These are phyloP conservation scores for Raphanus raphanistrum DNA, from an alignment of 345 rosid genomes.

Conservation along the genomic window DNA sequence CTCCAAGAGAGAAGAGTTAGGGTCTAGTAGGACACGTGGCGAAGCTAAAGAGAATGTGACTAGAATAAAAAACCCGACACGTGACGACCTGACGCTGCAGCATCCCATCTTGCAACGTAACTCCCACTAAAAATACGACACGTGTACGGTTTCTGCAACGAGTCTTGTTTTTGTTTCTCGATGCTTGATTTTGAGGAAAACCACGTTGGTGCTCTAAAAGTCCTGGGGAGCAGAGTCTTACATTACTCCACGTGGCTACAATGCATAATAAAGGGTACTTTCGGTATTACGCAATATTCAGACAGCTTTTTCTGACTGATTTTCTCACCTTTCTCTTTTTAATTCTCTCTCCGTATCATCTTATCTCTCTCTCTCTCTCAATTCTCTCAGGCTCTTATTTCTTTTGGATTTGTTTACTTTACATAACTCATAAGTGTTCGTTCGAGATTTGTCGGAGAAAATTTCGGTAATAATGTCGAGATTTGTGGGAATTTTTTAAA, in stretches of 20 bases:
- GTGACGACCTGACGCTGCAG: slow-evolving; percentile 29
- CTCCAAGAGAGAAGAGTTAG: background rate
- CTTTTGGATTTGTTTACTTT: background rate
- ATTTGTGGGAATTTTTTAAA: background rate
- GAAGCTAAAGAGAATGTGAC: background rate
- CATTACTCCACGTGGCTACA: slow-evolving; percentile 26
- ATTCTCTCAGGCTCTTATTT: background rate
- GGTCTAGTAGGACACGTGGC: slow-evolving; percentile 21
- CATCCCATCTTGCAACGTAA: background rate
- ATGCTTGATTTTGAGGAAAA: slow-evolving; percentile 11
- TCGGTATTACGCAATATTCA: slow-evolving; percentile 7
- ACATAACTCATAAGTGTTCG: background rate
- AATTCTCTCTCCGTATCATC: background rate
- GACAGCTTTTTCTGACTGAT: slow-evolving; percentile 14
- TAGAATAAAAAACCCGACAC: slow-evolving; percentile 9
- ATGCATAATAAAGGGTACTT: slow-evolving; percentile 21
- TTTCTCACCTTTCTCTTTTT: background rate
- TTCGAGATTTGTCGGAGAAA: slow-evolving; percentile 20
- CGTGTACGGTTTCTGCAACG: slow-evolving; percentile 18
- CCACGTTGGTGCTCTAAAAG: slow-evolving; percentile 26
- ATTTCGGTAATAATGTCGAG: slow-evolving; percentile 21
- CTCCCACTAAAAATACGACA: slow-evolving; percentile 7
- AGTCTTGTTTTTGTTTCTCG: slow-evolving; percentile 3
- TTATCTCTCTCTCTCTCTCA: background rate
- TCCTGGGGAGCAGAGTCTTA: background rate